A percentile compares a stretch with the other conserved stretches of the same genome.
phyloP scores from a whole-genome alignment of 768 basidiomycete species.

The Chalciporus sphaerocephalus region DNA sequence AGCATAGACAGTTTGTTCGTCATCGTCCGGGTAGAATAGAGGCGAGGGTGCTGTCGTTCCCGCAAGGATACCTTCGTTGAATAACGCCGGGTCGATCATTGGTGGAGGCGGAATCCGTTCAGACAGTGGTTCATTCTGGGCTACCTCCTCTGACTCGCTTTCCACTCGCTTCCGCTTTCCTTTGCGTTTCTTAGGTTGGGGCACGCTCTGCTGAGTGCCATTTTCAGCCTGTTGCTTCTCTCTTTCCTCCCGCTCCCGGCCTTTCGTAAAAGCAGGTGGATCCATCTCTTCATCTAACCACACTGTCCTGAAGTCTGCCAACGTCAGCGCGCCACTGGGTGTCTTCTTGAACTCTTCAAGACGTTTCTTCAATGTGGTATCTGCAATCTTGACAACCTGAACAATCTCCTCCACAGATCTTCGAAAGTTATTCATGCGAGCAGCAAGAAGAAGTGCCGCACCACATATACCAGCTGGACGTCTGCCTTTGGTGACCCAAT shows the following conservation, averaged over 20 bases:
- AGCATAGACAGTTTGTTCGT: constrained; percentile 35
- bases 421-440: constrained; percentile 97
- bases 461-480: constrained; percentile 97
- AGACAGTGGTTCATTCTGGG: constrained; percentile 6
- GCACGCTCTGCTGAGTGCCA: constrained; percentile 26
- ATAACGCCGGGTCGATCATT: constrained; percentile 52
- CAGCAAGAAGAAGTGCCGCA: constrained; percentile 89
- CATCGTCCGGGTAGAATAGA: constrained; percentile 44
- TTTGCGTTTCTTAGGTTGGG: constrained; percentile 27
- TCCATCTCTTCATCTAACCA: constrained; percentile 92
- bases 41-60: constrained; percentile 42
- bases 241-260: constrained; percentile 64
- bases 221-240: constrained; percentile 41
- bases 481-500: constrained; percentile 96
- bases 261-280: constrained; percentile 83
- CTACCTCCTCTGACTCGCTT: constrained; percentile 33
- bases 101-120: constrained; percentile 18
- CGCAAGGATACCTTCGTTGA: constrained; percentile 65
- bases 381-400: constrained; percentile 98
- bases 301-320: constrained; percentile 85
- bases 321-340: constrained; percentile 75
- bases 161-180: constrained; percentile 41
- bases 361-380: constrained; percentile 87
- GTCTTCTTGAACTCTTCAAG: constrained; percentile 93
- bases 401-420: constrained; percentile 93